Percentiles rank a stretch among this genome's conserved stretches.
phyloP scores from a whole-genome alignment of 257 asterid species.

The Ligustrum vulgare region DNA sequence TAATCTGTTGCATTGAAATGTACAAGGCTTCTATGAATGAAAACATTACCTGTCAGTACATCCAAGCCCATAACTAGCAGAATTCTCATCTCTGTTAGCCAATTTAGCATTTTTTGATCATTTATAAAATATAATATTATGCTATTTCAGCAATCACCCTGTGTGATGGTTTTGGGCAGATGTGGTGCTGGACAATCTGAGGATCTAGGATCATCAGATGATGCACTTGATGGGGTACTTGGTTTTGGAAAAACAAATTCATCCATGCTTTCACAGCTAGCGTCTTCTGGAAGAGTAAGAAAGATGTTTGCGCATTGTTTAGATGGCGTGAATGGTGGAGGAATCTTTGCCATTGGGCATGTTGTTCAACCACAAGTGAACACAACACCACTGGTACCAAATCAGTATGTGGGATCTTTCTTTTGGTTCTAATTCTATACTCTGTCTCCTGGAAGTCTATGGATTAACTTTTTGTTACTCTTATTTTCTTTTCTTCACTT shows the following conservation, averaged over 20 bases:
- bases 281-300: slow-evolving; percentile 84
- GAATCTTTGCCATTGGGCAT: slow-evolving; percentile 98
- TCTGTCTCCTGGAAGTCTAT: slow-evolving; percentile 1
- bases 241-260: slow-evolving; percentile 97
- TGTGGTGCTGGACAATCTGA: slow-evolving; percentile 86
- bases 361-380: slow-evolving; percentile 97
- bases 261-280: slow-evolving; percentile 94
- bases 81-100: slow-evolving; percentile 13
- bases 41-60: slow-evolving; percentile 19
- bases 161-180: slow-evolving; percentile 44
- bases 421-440: slow-evolving; percentile 20
- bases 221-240: slow-evolving; percentile 94
- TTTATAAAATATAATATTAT: not conserved
- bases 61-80: not conserved
- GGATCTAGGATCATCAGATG: slow-evolving; percentile 77
- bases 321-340: slow-evolving; percentile 98
- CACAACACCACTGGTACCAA: slow-evolving; percentile 78
- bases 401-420: slow-evolving; percentile 67
- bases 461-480: slow-evolving; percentile 17
- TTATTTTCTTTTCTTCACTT: slow-evolving; percentile 17
- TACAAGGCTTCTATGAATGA: slow-evolving; percentile 5
- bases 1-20: slow-evolving; percentile 3
- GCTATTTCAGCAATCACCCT: slow-evolving; percentile 3
- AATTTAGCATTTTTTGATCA: slow-evolving; percentile 10
- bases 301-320: slow-evolving; percentile 99